Base-by-base conservation (phyloP, 2,329 filamentous ascomycete species). In the Trichoderma gracile region DNA sequence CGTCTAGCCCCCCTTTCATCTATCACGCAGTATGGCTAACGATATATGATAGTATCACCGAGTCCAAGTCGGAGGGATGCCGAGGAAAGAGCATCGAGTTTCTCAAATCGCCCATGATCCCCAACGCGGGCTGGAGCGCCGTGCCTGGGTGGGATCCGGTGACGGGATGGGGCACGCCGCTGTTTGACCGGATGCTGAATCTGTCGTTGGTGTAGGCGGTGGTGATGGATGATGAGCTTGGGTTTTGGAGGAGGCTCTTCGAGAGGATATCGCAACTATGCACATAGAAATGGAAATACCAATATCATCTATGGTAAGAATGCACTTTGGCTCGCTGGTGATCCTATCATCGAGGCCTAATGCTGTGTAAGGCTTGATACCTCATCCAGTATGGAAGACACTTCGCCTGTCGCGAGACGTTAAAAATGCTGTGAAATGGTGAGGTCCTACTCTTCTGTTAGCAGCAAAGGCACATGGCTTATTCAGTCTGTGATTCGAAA, bases 21-120 rank as follows among this genome's bases (percentile, higher is more conserved):
- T 9, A 43, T 1, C 9, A 42, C 3, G 14, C 17, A 45, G n/a
- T 17, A 9, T 56, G 3, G 65, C 65, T 66, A 59, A 67, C 33
- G 57, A 23, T 14, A 4, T 5, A 25, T 60, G 30, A 4, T 43
- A 78, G 78, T 61, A 79, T 77, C 53, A 78, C 75, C 2, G 55
- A 70, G 10, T 77, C 77, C 33, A 72, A 67, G 47, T 75, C 74
- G 0, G 43, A 65, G 10, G 77, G 76, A 4, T 78, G 77, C 25
- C 40, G 63, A 3, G 76, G 76, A 8, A 53, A 30, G 2, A 76
- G 73, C 53, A 45, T 69, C 9, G 68, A 67, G 14, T 69, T 69
- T 4, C 66, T 70, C 3, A 67, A 68, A 1, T 71, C 76, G 0
- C 74, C 75, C 1, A 19, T 68, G 4, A 67, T 71, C 45, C 69